phyloP scores from a whole-genome alignment of 371 early-diverging fungal genomes.

The Rhizopus arrhizus region DNA sequence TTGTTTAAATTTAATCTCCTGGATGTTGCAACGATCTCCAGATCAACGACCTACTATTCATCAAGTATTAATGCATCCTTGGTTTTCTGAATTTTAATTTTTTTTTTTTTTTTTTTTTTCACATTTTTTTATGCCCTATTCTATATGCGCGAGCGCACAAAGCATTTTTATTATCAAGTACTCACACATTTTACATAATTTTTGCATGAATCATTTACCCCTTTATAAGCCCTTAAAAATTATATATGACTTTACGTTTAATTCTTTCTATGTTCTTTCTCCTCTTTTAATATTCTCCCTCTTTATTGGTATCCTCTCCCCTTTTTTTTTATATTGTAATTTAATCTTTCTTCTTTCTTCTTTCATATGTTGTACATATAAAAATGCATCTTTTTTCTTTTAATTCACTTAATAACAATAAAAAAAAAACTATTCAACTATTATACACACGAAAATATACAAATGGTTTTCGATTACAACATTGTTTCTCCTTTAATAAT shows the following conservation, averaged over 20 bases:
- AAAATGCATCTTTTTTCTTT: not conserved
- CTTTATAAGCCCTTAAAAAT: too few relatives aligned
- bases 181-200: not conserved
- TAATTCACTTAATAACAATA: too few relatives aligned
- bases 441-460: too few relatives aligned
- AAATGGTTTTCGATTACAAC: too few relatives aligned
- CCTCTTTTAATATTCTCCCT: too few relatives aligned
- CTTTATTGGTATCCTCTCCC: too few relatives aligned
- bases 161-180: not conserved
- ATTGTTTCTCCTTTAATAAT: too few relatives aligned
- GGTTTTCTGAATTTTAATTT: constrained; percentile 40
- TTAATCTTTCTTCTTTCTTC: not conserved
- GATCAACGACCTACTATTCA: constrained; percentile 60
- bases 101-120: too few relatives aligned
- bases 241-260: too few relatives aligned
- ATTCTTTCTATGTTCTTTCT: too few relatives aligned
- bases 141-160: constrained; percentile 10
- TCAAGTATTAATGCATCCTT: constrained; percentile 66
- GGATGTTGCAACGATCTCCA: constrained; percentile 67
- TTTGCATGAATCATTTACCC: not conserved
- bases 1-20: constrained; percentile 61
- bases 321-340: constrained; percentile 3
- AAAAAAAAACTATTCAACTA: too few relatives aligned
- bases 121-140: not conserved
- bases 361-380: constrained; percentile 1